Conservation (phyloP, 2,329 filamentous ascomycete species). For the Paraconiothyrium brasiliense region DNA sequence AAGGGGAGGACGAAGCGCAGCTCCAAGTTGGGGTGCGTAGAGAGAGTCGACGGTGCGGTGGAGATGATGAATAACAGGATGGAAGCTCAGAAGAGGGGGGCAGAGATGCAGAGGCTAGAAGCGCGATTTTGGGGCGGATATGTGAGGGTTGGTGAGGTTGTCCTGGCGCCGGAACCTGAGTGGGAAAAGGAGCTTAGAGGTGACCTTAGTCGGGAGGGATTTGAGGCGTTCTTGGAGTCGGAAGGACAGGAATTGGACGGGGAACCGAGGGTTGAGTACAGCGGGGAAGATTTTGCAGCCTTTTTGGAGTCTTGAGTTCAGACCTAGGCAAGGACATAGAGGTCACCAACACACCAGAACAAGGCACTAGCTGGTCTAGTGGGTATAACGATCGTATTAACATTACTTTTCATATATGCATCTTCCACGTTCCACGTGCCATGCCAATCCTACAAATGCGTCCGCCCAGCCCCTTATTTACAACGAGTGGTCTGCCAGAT, state of each 20-base stretch:
- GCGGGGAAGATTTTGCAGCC: too few relatives aligned
- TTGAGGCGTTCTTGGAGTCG: neutral
- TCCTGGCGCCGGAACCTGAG: neutral
- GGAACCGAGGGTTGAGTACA: neutral
- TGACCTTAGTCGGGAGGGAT: neutral
- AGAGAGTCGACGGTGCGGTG: neutral
- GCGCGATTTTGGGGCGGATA: neutral
- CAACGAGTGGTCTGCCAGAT: neutral
- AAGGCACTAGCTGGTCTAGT: neutral
- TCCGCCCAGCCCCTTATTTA: too few relatives aligned
- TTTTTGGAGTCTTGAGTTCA: too few relatives aligned
- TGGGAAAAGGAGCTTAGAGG: neutral
- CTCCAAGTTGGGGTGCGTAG: too few relatives aligned
- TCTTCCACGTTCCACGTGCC: neutral
- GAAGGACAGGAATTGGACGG: neutral
- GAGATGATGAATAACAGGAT: neutral
- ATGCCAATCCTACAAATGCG: neutral
- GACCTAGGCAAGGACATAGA: neutral
- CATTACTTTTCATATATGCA: conserved; percentile 10
- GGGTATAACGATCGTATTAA: conserved; percentile 17
- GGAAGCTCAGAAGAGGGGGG: neutral
- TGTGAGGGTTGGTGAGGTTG: neutral
- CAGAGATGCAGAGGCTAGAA: neutral
- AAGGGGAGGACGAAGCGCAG: too few relatives aligned
- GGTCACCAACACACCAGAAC: too few relatives aligned